These are phyloP conservation scores for Ustilago shanxiensis DNA, from an alignment of 1,284 basidiomycete species.

Conservation along the genomic window DNA sequence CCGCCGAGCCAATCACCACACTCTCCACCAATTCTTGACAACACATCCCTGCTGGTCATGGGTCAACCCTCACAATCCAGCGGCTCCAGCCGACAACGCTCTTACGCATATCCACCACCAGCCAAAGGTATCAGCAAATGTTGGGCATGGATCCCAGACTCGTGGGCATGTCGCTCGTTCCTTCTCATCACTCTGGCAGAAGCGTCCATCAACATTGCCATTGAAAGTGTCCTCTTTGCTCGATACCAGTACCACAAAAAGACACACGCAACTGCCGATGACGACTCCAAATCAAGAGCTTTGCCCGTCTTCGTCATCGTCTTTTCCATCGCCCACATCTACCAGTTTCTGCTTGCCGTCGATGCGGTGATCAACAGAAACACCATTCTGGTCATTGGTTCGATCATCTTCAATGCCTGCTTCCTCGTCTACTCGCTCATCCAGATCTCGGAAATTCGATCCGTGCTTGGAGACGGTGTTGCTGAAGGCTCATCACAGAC, in stretches of 20 bases:
- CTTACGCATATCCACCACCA: conserved; percentile 41
- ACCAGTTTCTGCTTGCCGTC: conserved; percentile 59
- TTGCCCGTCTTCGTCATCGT: conserved; percentile 62
- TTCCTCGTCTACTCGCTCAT: conserved; percentile 63
- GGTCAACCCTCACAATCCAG: conserved; percentile 21
- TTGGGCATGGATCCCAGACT: conserved; percentile 54
- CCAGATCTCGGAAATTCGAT: conserved; percentile 62
- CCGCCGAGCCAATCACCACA: neutral
- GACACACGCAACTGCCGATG: conserved; percentile 33
- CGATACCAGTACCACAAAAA: conserved; percentile 49
- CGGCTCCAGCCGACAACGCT: conserved; percentile 35
- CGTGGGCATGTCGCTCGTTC: conserved; percentile 55
- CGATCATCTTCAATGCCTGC: conserved; percentile 59
- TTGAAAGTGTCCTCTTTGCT: conserved; percentile 59
- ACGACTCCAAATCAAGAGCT: conserved; percentile 49
- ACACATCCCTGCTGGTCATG: conserved; percentile 35
- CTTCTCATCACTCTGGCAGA: conserved; percentile 60
- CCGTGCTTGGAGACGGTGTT: conserved; percentile 60
- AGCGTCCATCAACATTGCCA: conserved; percentile 56
- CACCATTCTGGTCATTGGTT: conserved; percentile 58
- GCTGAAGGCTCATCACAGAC: conserved; percentile 53
- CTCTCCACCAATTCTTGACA: neutral
- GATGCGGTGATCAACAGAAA: conserved; percentile 62
- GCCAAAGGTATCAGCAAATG: conserved; percentile 36
- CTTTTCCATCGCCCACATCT: conserved; percentile 61